Evolutionary conservation across 805 yeast genomes (phyloP), one percentile per base, ranked within the genome.

Genomic region (Candida loeiensis): DNA sequence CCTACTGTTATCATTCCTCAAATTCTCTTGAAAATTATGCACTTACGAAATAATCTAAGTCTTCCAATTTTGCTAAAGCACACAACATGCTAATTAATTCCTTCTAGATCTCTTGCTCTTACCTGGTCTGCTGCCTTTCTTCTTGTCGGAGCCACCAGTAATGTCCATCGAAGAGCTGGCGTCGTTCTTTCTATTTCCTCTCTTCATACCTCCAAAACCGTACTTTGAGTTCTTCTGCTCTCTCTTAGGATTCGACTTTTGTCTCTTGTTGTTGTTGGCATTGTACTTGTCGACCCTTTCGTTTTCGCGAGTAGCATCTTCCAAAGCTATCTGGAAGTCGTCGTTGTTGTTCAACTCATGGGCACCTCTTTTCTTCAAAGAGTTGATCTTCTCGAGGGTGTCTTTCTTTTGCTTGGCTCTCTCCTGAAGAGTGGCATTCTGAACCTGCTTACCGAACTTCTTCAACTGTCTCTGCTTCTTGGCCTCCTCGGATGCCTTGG

Each of bases 361-460:
- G 46, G 79, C 76, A 55, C 80, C 80, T 69, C 95, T 80, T 79
- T 88, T 90, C 76, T 87, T 88, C 56, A 93, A 76, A n/a, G 85
- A 74, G 65, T 89, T 90, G 63, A 91, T 87, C 70, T 84, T 85
- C 17, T 90, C 96, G 50, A 91, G 66, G 15, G 96, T 81, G 17
- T 88, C 96, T 58, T 78, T 80, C 82, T 91, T 91, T 54, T 89
- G 93, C 71, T 85, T 82, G 60, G 87, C 95, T 69, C 98, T 84
- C 54, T 85, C 87, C 69, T 90, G 96, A 56, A 90, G 73, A 32
- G 95, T 89, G 49, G 87, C 95, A 54, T 85, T 79, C 72, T 90
- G 96, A 22, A 90, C 97, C 71, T 91, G 95, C 69, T 91, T 91
- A 66, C 98, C 98, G 53, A 88, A 91, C 72, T 91, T 91, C 83